Evolutionary conservation across 148 eudicot genomes (phyloP), one percentile per base, ranked within the genome.

Genomic region (Linanthus parryae): DNA sequence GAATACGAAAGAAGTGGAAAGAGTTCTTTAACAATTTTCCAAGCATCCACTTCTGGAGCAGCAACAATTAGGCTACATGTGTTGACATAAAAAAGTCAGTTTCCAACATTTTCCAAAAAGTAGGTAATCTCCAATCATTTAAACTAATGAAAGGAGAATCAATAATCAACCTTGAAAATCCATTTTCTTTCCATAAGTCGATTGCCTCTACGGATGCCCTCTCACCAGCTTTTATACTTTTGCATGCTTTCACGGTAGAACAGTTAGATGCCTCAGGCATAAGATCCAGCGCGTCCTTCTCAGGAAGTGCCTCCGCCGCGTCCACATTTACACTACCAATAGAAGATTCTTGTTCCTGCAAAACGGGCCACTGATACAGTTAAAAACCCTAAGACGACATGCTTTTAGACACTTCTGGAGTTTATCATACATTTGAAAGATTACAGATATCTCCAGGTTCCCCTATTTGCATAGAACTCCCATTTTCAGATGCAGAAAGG

Each of bases 41-140:
- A 87, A 36, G 78, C 83, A 84, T 92, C 98, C 62, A 60, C 56
- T n/a, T 84, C 83, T 1, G 90, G 90, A 33, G 85, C 85, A 17
- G 94, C 98, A 61, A 92, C 44, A 59, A 92, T 72, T 48, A 92
- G 69, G 76, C 98, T 92, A 81, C 59, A 72, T n/a, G 64, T 22
- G 62, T 38, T 26, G 36, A 44, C 8, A 48, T 33, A 53, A 44
- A 46, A 5, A 42, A 31, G 46, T 36, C 22, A 43, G 5, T 8
- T 44, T 13, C 24, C 13, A 47, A 47, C 34, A 27, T 3, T 2
- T 16, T 16, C 27, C 16, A 47, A 13, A 28, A 12, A 30, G 8
- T 16, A 9, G 34, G 7, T 19, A 20, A 28, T 37, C 37, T 20
- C n/a, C n/a, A 53, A 44, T 54, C 14, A 8, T n/a, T 27, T 33